phyloP scores from a whole-genome alignment of 768 basidiomycete species.

The Filobasidium floriforme region DNA sequence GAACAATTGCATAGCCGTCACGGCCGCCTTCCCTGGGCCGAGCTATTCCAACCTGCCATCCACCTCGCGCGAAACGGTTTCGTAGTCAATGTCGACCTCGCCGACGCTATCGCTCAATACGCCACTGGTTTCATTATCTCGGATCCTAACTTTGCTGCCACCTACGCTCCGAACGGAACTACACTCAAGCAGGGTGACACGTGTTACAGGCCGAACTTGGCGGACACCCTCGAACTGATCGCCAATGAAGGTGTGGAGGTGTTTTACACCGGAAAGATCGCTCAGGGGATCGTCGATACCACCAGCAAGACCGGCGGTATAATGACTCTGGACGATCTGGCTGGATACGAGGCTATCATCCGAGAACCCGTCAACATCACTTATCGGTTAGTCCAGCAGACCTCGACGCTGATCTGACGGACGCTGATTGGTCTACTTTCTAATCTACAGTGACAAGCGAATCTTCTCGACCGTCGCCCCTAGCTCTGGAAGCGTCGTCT shows the following conservation, averaged over 20 bases:
- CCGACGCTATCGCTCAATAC: constrained; percentile 25
- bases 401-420: not conserved
- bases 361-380: constrained; percentile 59
- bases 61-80: constrained; percentile 39
- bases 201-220: constrained; percentile 54
- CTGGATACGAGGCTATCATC: constrained; percentile 65
- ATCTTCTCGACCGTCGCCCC: constrained; percentile 47
- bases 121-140: constrained; percentile 22
- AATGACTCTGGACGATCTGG: constrained; percentile 87
- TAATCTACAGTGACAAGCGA: constrained; percentile 22
- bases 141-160: constrained; percentile 19
- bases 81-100: constrained; percentile 37
- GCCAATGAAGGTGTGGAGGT: constrained; percentile 78
- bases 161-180: not conserved
- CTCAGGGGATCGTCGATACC: constrained; percentile 53
- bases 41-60: constrained; percentile 38
- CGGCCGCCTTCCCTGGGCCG: constrained; percentile 34
- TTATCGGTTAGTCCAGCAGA: constrained; percentile 26
- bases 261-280: constrained; percentile 86
- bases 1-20: constrained; percentile 32
- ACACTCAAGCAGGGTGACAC: constrained; percentile 15
- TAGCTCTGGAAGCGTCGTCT: constrained; percentile 45
- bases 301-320: constrained; percentile 79
- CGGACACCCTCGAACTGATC: constrained; percentile 70
- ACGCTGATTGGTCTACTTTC: not conserved